Conservation (phyloP, 2,329 filamentous ascomycete genomes). For the Aureobasidium sp. region DNA sequence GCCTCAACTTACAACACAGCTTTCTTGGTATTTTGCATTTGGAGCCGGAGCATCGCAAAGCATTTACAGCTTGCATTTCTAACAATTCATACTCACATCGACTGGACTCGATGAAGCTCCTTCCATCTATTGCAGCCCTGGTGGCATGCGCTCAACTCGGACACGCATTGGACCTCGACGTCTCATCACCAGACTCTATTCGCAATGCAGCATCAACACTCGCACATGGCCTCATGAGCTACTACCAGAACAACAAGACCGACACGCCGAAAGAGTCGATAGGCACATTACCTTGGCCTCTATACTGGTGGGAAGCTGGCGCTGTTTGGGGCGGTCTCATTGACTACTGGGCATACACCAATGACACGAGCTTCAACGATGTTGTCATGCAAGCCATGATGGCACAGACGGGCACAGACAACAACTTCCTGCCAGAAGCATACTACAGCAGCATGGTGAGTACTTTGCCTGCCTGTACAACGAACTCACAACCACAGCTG, state of each 20-base stretch:
- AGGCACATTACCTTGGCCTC: conserved; percentile 36
- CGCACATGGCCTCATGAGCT: conserved; percentile 29
- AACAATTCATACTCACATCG: background rate
- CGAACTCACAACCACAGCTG: background rate
- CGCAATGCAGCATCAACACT: conserved; percentile 26
- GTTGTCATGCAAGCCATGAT: conserved; percentile 38
- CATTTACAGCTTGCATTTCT: background rate
- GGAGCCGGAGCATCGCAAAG: background rate
- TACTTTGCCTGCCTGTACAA: background rate
- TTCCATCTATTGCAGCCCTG: conserved; percentile 5
- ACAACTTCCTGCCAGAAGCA: conserved; percentile 36
- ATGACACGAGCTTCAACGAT: conserved; percentile 37
- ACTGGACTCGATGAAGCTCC: conserved; percentile 1
- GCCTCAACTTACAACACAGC: background rate
- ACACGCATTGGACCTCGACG: conserved; percentile 11
- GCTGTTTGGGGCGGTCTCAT: conserved; percentile 25
- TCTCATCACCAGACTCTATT: conserved; percentile 25
- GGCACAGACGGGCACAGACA: conserved; percentile 34
- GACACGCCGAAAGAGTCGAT: conserved; percentile 24
- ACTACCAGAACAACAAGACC: conserved; percentile 29
- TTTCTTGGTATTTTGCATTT: background rate
- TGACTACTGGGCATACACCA: conserved; percentile 42
- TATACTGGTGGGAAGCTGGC: conserved; percentile 44
- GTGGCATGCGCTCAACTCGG: conserved; percentile 14
- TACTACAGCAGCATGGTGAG: conserved; percentile 26